These are phyloP conservation scores for Miscanthus lutarioriparius DNA, from an alignment of 176 grass and related monocot genomes.

Conservation along the genomic window DNA sequence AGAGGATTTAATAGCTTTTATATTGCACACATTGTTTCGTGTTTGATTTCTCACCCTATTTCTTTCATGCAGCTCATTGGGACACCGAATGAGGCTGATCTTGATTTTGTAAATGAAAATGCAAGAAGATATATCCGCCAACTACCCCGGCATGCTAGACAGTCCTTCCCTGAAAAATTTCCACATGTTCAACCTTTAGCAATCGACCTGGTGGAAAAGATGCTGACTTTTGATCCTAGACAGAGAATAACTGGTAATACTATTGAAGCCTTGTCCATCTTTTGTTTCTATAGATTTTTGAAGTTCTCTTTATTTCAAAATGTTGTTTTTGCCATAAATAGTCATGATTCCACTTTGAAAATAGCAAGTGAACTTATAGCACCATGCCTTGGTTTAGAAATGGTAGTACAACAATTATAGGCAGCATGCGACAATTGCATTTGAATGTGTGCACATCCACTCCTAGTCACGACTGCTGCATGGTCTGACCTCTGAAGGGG, in stretches of 20 bases:
- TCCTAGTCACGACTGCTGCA: not conserved
- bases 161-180: conserved; percentile 90
- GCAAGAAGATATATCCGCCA: conserved; percentile 96
- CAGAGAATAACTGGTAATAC: conserved; percentile 82
- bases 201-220: conserved; percentile 94
- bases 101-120: conserved; percentile 97
- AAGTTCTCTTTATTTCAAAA: not conserved
- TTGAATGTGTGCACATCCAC: not conserved
- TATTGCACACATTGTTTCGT: conserved; percentile 12
- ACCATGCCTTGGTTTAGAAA: not conserved
- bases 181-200: conserved; percentile 86
- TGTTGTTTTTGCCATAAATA: conserved; percentile 2
- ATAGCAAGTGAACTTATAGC: not conserved
- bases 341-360: conserved; percentile 7
- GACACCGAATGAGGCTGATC: conserved; percentile 82
- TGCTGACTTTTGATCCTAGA: conserved; percentile 98
- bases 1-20: conserved; percentile 1
- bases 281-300: not conserved
- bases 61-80: conserved; percentile 72
- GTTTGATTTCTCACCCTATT: conserved; percentile 20
- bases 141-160: conserved; percentile 69
- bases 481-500: not conserved
- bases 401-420: not conserved
- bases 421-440: not conserved
- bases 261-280: not conserved